Base-by-base conservation (phyloP, 192 early-diverging fungal species). In the Ambispora gerdemannii region DNA sequence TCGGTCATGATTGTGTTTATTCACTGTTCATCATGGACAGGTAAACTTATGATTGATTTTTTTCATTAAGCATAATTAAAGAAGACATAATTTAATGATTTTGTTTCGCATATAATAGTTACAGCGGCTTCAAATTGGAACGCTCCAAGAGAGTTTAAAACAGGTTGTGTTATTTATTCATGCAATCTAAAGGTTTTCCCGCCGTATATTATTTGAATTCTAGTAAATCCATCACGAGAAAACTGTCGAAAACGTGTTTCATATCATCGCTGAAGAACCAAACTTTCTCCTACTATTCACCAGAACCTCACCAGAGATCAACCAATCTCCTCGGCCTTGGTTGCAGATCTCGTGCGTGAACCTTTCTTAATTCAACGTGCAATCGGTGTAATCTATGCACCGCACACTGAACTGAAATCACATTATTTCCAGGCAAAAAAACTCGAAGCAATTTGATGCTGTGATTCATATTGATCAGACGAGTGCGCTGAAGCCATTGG, bases 381-480 rank as follows among this genome's bases (percentile, higher is more conserved):
- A 0, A 63, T 63, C 34, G 61, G 61, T 19, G 61, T 63, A 10
- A 63, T 63, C 25, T 63, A 63, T 43, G 30, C 7, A 20, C 61
- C 61, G 30, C 33, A 63, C 11, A 63, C 61, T 4, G 61, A 63
- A 63, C 24, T 36, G 2, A 2, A 24, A 27, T 63, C 61, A 36
- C 61, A 63, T 43, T 63, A 63, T 43, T 63, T 63, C 15, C 15
- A 20, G 11, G 61, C 61, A 15, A 38, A 63, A 20, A 43, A 19
- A 34, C n/a, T 63, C 61, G 24, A 34, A 34, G 33, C 61, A 63
- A 63, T 63, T 63, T 43, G 61, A 63, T 63, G 20, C 61, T 63
- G 36, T 63, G 19, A 63, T 63, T 35, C 36, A 63, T 38, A 63
- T 63, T 63, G 61, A 63, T 43, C 8, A 6, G 20, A 63, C 61